Evolutionary conservation across 306 rosid genomes (phyloP).

Genomic region (Phaseolus lunatus): DNA sequence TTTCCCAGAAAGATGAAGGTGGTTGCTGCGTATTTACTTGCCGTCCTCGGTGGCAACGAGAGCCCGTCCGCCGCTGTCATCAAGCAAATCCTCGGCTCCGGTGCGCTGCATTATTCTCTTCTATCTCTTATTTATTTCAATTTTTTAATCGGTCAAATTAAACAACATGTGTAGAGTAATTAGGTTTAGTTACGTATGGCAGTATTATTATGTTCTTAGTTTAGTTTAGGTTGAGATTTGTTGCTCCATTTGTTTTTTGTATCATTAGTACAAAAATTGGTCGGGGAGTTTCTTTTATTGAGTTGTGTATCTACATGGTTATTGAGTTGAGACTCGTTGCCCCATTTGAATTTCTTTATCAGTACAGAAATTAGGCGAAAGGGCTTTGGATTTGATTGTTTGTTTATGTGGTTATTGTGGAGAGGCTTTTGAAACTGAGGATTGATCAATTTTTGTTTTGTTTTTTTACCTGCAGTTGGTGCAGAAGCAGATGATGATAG

Average conservation of each 20-base stretch:
- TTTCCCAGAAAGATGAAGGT: conserved; percentile 63
- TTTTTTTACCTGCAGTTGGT: conserved; percentile 60
- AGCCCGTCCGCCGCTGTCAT: conserved; percentile 53
- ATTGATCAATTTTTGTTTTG: neutral
- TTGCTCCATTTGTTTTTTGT: too few species aligned
- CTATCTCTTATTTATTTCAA: neutral
- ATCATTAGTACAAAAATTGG: too few species aligned
- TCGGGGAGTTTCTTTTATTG: too few species aligned
- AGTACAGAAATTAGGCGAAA: neutral
- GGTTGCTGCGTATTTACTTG: conserved; percentile 67
- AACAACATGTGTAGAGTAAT: neutral
- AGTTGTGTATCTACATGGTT: too few species aligned
- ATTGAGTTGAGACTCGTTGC: neutral
- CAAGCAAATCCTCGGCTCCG: conserved; percentile 56
- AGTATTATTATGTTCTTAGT: neutral
- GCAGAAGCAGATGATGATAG: conserved; percentile 65
- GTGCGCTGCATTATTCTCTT: conserved; percentile 24
- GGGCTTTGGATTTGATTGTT: neutral
- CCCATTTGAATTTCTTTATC: neutral
- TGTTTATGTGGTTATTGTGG: neutral
- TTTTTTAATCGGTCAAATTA: neutral
- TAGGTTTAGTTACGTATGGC: neutral
- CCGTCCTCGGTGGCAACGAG: conserved; percentile 67
- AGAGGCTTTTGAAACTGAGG: neutral
- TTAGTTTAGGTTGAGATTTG: conserved; percentile 8